Evolutionary conservation across 495 filamentous ascomycete species (phyloP).

Genomic region (Chaetomidium leptoderma): DNA sequence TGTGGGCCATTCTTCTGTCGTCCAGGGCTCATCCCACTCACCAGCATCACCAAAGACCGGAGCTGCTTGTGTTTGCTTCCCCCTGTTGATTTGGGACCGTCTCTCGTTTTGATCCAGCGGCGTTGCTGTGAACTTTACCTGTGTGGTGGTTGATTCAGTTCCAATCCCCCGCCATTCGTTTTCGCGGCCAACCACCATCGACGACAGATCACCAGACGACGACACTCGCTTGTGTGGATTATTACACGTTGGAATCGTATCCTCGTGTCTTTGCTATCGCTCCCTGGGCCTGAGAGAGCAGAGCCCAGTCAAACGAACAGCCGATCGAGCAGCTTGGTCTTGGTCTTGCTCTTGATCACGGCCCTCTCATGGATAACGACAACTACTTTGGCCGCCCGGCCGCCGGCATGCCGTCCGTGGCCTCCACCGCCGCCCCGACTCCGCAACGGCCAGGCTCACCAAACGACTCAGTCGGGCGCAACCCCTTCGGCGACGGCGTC

Average conservation of each 20-base stretch:
- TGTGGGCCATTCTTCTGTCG: background rate
- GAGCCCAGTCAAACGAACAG: too few species aligned
- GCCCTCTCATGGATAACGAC: constrained; percentile 23
- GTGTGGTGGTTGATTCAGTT: background rate
- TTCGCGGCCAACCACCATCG: background rate
- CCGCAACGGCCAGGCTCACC: constrained; percentile 39
- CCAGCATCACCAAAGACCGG: background rate
- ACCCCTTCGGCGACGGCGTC: constrained; percentile 35
- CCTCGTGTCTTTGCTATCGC: background rate
- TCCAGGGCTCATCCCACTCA: background rate
- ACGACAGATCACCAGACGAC: background rate
- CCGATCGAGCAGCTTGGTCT: background rate
- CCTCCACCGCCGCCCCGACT: constrained; percentile 34
- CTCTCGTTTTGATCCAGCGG: constrained; percentile 10
- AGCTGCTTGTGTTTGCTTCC: background rate
- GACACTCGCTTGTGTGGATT: background rate
- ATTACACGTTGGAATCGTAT: too few species aligned
- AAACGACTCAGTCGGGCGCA: constrained; percentile 31
- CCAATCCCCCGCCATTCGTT: constrained; percentile 3
- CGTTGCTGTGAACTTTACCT: background rate
- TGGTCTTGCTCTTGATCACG: background rate
- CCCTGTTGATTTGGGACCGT: background rate
- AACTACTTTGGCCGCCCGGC: constrained; percentile 17
- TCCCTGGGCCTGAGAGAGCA: too few species aligned
- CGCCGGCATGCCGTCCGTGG: constrained; percentile 18